Base-by-base conservation (phyloP, 345 rosid species). In the Xanthoceras sorbifolium region DNA sequence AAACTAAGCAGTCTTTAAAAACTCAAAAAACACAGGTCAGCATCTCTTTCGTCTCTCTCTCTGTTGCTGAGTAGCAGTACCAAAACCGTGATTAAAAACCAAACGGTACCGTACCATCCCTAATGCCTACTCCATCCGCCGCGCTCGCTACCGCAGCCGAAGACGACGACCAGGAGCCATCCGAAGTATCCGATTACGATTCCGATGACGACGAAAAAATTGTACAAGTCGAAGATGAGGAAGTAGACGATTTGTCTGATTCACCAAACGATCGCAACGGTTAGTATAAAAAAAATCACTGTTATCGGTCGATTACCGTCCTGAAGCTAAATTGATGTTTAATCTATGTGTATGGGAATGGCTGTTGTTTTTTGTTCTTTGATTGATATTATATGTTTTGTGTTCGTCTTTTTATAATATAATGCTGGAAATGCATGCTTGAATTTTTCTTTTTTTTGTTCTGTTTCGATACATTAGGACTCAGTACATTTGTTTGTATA, bases 81-180 rank as follows among this genome's bases (percentile, higher is more conserved):
- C 46, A 54, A 50, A 52, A 70, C 28, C 29, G 18, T 32, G 74
- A n/a, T 14, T 31, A 18, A 3, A 2, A 57, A 22, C 76, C 9
- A 36, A 46, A 3, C 44, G 11, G 64, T 32, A 9, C 9, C 26
- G 31, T 32, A 29, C 46, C 52, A 20, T 14, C 46, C 57, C 36
- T 22, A 77, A 85, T 85, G 87, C 64, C 84, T 48, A 61, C 71
- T 34, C 31, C 78, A 26, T 26, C 80, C n/a, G 52, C 83, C 67
- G 76, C 42, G 44, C 23, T 20, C 55, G 61, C 76, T 23, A 0
- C 77, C 4, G 32, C 64, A 57, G 8, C 71, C 28, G 70, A 25
- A 10, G 80, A 46, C 18, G 78, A 70, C 7, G 77, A 57, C 31
- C 64, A 31, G 42, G 72, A 40, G 8, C 42, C 52, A 14, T 64